Evolutionary conservation across 192 early-diverging fungal species (phyloP), one percentile per base, ranked within the genome.

Genomic region (Radiomyces spectabilis): DNA sequence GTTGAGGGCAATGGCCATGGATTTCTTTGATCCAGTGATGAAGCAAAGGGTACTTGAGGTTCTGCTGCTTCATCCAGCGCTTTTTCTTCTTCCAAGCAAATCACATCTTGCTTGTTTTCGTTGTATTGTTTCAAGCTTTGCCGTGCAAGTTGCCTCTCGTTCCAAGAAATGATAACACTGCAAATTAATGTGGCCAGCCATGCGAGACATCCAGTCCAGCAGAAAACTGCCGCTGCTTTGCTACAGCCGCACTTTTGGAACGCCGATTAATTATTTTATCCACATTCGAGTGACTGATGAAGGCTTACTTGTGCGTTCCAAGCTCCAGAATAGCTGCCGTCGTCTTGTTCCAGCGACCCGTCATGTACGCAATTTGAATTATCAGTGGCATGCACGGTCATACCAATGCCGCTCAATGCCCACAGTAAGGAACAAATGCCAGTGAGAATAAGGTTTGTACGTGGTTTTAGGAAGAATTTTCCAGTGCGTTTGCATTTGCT

Each of bases 291-390:
- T n/a, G n/a, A n/a, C n/a, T n/a, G n/a, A n/a, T n/a, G 8, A 5
- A n/a, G 32, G 12, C 39, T 41, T 66, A 66, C 64, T 53, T 66
- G 64, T 44, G 39, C 45, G 13, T 42, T 45, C 64, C 64, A 66
- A 37, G 57, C 37, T 13, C 41, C 40, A 31, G 55, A 59, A 9
- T 24, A 25, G 25, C 50, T 38, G 31, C 61, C 48, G 16, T 51
- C 49, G 1, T 16, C 8, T 29, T 51, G 29, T 43, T 50, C 22
- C 5, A 57, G 45, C 29, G 35, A 19, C 31, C 25, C 21, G 37
- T 63, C 49, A 18, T 57, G n/a, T 21, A 19, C 18, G 32, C 48
- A 50, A 34, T 55, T 46, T 3, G 29, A 37, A 12, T 51, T 34
- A 37, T 34, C 35, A 18, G 45, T 55, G 2, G 52, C 30, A 21